phyloP scores from a whole-genome alignment of 352 stramenopile species.

The Phytophthora syringae region DNA sequence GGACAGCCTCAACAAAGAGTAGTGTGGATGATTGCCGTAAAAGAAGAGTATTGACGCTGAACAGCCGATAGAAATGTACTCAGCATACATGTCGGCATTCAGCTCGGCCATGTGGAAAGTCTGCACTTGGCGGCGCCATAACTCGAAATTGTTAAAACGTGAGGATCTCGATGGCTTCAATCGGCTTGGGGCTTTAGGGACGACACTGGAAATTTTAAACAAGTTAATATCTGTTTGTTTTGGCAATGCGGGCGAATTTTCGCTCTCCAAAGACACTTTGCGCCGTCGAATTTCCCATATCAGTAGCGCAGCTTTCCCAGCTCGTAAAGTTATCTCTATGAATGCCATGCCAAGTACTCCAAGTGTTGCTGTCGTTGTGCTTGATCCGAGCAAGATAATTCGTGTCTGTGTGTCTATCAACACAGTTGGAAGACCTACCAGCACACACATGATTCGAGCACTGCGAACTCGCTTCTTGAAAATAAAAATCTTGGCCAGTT shows the following conservation, averaged over 20 bases:
- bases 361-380: background rate
- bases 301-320: background rate
- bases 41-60: constrained; percentile 38
- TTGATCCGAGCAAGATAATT: constrained; percentile 2
- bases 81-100: constrained; percentile 42
- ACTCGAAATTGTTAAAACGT: background rate
- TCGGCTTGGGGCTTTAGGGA: background rate
- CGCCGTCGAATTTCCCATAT: no score
- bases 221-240: background rate
- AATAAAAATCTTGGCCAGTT: background rate
- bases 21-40: constrained; percentile 43
- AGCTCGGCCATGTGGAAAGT: constrained; percentile 19
- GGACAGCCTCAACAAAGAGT: constrained; percentile 9
- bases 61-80: constrained; percentile 53
- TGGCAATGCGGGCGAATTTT: background rate
- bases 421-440: background rate
- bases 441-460: background rate
- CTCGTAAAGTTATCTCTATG: constrained; percentile 3
- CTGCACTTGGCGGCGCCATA: constrained; percentile 10
- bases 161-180: background rate
- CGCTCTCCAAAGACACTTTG: no score
- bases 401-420: constrained; percentile 10
- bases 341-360: constrained; percentile 3
- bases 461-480: constrained; percentile 2
- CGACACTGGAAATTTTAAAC: background rate